Base-by-base conservation (phyloP, 495 filamentous ascomycete genomes). In the Astrocystis sublimbata region DNA sequence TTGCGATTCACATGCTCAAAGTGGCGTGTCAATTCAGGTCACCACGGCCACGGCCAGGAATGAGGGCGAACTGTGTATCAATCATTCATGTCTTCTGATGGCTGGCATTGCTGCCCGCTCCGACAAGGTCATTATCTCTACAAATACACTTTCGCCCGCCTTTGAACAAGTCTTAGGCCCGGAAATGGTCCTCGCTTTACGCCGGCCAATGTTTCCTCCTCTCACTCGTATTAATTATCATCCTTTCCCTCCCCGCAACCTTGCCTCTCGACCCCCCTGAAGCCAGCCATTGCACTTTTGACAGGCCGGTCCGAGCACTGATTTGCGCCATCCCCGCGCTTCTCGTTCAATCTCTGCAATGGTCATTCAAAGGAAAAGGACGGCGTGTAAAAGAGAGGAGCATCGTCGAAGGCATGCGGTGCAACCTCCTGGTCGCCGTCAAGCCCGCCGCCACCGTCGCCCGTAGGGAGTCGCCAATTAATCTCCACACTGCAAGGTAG, bases 171-270 rank as follows among this genome's bases (percentile, higher is more conserved):
- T 15, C 28, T 40, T 17, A 31, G 38, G 17, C 15, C 36, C 38
- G 30, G 17, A 53, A 15, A 9, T 59, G 31, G 56, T 13, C n/a
- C 30, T 49, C 43, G 43, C 31, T 23, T 17, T 26, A 15, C 35
- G 43, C 31, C 56, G 56, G n/a, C 15, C 5, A n/a, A 59, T 49
- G 12, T 24, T 59, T n/a, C 15, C 56, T 55, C 58, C 55, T 53
- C 50, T 62, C 38, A 47, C n/a, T n/a, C n/a, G n/a, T n/a, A n/a
- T n/a, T n/a, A n/a, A n/a, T n/a, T n/a, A n/a, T 60, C 43, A 51
- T 53, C 26, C 41, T 67, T 67, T 61, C 63, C 19, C 55, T 61
- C 33, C 50, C 62, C 62, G 58, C 55, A 63, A 70, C 64, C 33
- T 21, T 19, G 28, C 58, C 2, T 42, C 36, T 33, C 46, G 42